phyloP scores from a whole-genome alignment of 2,329 filamentous ascomycete genomes.

The Lachnellula occidentalis region DNA sequence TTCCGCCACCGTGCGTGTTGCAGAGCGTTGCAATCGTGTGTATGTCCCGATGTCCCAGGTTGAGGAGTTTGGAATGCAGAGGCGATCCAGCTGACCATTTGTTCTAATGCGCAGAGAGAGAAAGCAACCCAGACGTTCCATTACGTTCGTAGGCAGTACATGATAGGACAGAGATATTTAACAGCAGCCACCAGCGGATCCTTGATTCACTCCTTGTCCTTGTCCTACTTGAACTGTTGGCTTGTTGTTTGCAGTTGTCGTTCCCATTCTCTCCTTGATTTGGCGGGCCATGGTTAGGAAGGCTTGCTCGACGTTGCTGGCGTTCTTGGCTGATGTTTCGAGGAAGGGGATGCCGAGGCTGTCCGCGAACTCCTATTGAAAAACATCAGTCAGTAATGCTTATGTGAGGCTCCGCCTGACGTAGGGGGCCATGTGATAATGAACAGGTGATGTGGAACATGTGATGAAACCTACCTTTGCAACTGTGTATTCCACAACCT shows the following conservation, averaged over 20 bases:
- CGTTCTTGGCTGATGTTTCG: constrained; percentile 99
- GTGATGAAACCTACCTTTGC: constrained; percentile 70
- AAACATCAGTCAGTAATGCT: constrained; percentile 15
- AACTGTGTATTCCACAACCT: constrained; percentile 98
- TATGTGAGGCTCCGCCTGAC: constrained; percentile 5
- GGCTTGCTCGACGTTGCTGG: constrained; percentile 98
- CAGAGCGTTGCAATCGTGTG: constrained; percentile 23
- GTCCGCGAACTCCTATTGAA: constrained; percentile 86
- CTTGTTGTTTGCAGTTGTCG: constrained; percentile 93
- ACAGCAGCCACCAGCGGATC: constrained; percentile 83
- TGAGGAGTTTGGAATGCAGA: constrained; percentile 25
- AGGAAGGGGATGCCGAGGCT: constrained; percentile 98
- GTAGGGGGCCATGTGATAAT: constrained; percentile 12
- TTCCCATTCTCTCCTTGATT: constrained; percentile 99
- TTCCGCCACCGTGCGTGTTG: constrained; percentile 19
- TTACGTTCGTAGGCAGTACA: constrained; percentile 18
- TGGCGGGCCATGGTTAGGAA: constrained; percentile 99
- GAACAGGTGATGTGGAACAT: constrained; percentile 23
- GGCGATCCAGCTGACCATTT: constrained; percentile 27
- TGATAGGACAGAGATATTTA: constrained; percentile 44
- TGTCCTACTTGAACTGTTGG: constrained; percentile 93
- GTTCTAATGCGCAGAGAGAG: constrained; percentile 29
- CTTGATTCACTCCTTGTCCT: constrained; percentile 87
- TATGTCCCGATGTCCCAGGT: constrained; percentile 19
- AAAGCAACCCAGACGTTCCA: constrained; percentile 23